These are phyloP conservation scores for Rhinocladiella similis DNA, from an alignment of 2,329 filamentous ascomycete species.

Conservation along the genomic window DNA sequence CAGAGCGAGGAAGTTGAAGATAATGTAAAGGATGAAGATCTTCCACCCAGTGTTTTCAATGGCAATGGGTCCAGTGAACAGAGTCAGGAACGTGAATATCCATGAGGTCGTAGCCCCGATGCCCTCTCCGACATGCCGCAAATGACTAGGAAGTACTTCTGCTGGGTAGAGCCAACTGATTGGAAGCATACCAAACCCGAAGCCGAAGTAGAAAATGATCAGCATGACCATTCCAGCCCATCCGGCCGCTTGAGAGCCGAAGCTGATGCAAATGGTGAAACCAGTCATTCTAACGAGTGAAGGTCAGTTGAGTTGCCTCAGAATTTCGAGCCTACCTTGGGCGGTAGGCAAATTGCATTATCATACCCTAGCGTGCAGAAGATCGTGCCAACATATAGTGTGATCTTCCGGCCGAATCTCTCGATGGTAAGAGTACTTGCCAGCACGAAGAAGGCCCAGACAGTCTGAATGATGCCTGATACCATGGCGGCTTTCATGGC, in stretches of 20 bases:
- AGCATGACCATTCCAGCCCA: conserved; percentile 8
- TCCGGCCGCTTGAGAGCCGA: not conserved
- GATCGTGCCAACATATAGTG: conserved; percentile 1
- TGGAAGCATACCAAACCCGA: conserved; percentile 5
- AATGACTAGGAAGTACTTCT: conserved; percentile 1
- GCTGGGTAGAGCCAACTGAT: conserved; percentile 6
- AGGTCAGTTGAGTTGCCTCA: not conserved
- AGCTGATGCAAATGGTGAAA: not conserved
- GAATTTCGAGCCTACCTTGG: too few relatives aligned
- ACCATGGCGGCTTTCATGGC: not conserved
- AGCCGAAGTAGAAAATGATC: conserved; percentile 4
- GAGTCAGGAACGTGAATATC: conserved; percentile 2
- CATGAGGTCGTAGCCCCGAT: not conserved
- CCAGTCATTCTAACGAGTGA: not conserved
- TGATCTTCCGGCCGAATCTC: not conserved
- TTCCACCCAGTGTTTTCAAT: not conserved
- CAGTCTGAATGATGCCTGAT: conserved; percentile 2
- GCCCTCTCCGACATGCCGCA: not conserved
- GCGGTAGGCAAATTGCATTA: not conserved
- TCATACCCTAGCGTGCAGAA: conserved; percentile 1
- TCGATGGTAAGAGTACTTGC: conserved; percentile 1
- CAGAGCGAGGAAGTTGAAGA: conserved; percentile 43
- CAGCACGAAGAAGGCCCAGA: not conserved
- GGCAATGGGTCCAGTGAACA: not conserved
- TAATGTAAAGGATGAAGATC: conserved; percentile 5